Percentiles rank a stretch among this genome's conserved stretches.
Evolutionary conservation across 805 yeast genomes (phyloP).

Genomic region (Wickerhamomyces alni): DNA sequence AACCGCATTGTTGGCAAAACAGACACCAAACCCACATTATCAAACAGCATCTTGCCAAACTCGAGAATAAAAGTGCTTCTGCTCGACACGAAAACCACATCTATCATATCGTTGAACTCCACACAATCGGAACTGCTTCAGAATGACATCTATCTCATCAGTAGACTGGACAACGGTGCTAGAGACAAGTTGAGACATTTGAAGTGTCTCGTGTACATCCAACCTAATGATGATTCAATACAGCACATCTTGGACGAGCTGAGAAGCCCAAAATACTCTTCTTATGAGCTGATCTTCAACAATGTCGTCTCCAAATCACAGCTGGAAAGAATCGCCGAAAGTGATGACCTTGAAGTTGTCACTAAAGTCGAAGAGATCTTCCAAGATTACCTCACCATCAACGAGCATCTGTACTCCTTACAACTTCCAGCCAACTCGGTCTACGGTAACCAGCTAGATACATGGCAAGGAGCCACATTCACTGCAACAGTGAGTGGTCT

Average conservation of each 20-base stretch:
- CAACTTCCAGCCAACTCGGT: slow-evolving; percentile 26
- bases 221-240: slow-evolving; percentile 65
- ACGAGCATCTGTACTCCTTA: slow-evolving; percentile 58
- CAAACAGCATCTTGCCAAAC: slow-evolving; percentile 19
- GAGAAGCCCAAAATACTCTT: slow-evolving; percentile 69
- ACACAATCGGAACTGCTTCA: slow-evolving; percentile 81
- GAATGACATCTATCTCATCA: slow-evolving; percentile 81
- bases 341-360: slow-evolving; percentile 82
- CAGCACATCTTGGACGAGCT: slow-evolving; percentile 59
- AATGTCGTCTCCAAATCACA: slow-evolving; percentile 71
- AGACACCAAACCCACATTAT: slow-evolving; percentile 1
- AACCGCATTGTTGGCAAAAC: slow-evolving; percentile 29
- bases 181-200: slow-evolving; percentile 75
- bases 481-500: slow-evolving; percentile 37
- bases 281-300: slow-evolving; percentile 73
- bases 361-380: slow-evolving; percentile 74
- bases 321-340: slow-evolving; percentile 82
- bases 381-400: slow-evolving; percentile 74
- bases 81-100: slow-evolving; percentile 73
- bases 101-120: slow-evolving; percentile 80
- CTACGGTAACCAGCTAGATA: slow-evolving; percentile 31
- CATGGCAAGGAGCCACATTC: slow-evolving; percentile 43
- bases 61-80: slow-evolving; percentile 63
- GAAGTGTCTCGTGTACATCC: slow-evolving; percentile 71
- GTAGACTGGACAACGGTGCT: slow-evolving; percentile 51